These are phyloP conservation scores for Scleroderma bovista DNA, from an alignment of 768 basidiomycete species.

Conservation along the genomic window DNA sequence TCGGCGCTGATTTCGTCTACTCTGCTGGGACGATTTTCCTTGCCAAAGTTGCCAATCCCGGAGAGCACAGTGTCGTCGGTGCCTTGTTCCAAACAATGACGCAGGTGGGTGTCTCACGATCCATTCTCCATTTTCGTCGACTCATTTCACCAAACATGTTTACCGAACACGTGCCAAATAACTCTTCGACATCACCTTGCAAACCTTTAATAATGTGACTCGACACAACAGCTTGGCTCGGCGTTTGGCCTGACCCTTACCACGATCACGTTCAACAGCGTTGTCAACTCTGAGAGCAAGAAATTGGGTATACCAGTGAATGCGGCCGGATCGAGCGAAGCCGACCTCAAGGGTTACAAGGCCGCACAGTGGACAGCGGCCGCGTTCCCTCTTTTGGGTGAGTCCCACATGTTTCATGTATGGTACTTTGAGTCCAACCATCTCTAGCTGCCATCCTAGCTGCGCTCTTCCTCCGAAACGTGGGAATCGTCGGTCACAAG, in stretches of 20 bases:
- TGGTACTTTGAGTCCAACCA: neutral
- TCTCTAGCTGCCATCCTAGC: constrained; percentile 28
- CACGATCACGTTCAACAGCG: constrained; percentile 64
- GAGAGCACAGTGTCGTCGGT: constrained; percentile 74
- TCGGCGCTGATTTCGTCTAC: constrained; percentile 77
- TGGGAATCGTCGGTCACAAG: constrained; percentile 37
- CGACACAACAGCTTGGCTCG: constrained; percentile 59
- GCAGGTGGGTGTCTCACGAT: constrained; percentile 38
- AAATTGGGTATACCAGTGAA: constrained; percentile 29
- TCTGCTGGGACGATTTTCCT: constrained; percentile 70
- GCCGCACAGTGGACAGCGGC: constrained; percentile 63
- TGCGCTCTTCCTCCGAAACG: constrained; percentile 33
- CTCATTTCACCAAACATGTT: neutral
- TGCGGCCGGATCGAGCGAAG: constrained; percentile 24
- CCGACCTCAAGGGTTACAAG: constrained; percentile 49
- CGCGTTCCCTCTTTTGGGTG: constrained; percentile 58
- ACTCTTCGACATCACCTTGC: neutral
- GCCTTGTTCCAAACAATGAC: constrained; percentile 78
- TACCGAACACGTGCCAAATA: neutral
- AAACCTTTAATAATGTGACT: no score
- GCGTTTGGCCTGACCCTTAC: constrained; percentile 66
- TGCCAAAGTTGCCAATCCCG: constrained; percentile 56
- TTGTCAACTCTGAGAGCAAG: constrained; percentile 31
- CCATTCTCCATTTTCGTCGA: neutral
- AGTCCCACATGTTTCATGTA: constrained; percentile 8